These are phyloP conservation scores for Speleostelium caveatum DNA, from an alignment of 78 protist species.

Conservation along the genomic window DNA sequence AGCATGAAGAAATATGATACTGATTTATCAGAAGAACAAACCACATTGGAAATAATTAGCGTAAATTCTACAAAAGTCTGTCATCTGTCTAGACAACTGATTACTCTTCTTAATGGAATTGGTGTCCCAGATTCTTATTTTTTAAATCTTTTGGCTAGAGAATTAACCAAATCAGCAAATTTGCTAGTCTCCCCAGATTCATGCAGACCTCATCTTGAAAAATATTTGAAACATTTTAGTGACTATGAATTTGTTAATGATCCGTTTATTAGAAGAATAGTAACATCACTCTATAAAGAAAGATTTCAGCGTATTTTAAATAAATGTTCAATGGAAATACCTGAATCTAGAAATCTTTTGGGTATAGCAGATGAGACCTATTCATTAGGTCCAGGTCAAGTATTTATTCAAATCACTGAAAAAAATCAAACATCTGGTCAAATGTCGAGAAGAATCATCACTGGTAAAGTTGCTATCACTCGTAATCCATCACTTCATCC, in stretches of 20 bases:
- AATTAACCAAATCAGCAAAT: not conserved
- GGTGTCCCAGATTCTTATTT: slow-evolving; percentile 55
- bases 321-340: slow-evolving; percentile 27
- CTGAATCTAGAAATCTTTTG: slow-evolving; percentile 25
- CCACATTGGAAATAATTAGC: slow-evolving; percentile 47
- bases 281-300: not conserved
- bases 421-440: not conserved
- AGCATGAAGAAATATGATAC: slow-evolving; percentile 50
- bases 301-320: not conserved
- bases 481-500: slow-evolving; percentile 80
- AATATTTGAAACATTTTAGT: not conserved
- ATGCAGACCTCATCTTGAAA: not conserved
- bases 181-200: not conserved
- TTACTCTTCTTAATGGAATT: slow-evolving; percentile 15
- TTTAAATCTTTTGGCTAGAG: not conserved
- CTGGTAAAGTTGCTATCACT: slow-evolving; percentile 43
- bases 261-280: not conserved
- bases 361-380: slow-evolving; percentile 43
- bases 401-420: slow-evolving; percentile 37
- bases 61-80: slow-evolving; percentile 5
- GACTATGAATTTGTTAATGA: slow-evolving; percentile 44
- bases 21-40: not conserved
- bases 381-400: slow-evolving; percentile 41
- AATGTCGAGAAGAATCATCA: not conserved
- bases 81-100: slow-evolving; percentile 54